phyloP scores from a whole-genome alignment of 495 filamentous ascomycete genomes.

The Tuber magnatum region DNA sequence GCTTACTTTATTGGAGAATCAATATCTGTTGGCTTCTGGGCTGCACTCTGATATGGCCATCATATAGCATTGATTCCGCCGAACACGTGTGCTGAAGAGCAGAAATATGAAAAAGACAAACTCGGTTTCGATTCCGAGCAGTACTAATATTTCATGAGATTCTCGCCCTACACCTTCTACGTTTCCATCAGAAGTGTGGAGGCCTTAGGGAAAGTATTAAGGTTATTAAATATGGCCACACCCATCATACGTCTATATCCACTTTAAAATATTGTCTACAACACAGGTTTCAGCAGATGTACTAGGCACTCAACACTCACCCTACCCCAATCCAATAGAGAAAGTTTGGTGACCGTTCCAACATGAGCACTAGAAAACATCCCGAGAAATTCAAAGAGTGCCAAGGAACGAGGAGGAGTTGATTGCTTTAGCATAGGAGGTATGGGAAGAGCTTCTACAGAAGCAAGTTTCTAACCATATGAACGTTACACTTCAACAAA shows the following conservation, averaged over 20 bases:
- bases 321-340: neutral
- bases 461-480: slow-evolving; percentile 1
- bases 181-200: neutral
- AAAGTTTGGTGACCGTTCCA: slow-evolving; percentile 6
- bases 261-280: neutral
- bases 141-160: neutral
- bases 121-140: neutral
- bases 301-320: neutral
- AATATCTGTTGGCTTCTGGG: neutral
- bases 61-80: neutral
- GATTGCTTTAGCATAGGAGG: slow-evolving; percentile 2
- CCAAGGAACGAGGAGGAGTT: slow-evolving; percentile 3
- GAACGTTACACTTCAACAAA: neutral
- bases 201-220: neutral
- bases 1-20: neutral
- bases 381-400: neutral
- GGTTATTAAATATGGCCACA: neutral
- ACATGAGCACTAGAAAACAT: neutral
- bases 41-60: neutral
- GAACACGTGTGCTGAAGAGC: neutral
- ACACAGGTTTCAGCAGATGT: neutral
- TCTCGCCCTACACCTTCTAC: neutral
- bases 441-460: slow-evolving; percentile 12
- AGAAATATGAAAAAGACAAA: neutral
- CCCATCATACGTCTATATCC: neutral